A percentile compares a stretch with the other conserved stretches of the same genome.
These are phyloP conservation scores for Rhodosporidiobolus sp. DNA, from an alignment of 768 basidiomycete genomes.

Conservation along the genomic window DNA sequence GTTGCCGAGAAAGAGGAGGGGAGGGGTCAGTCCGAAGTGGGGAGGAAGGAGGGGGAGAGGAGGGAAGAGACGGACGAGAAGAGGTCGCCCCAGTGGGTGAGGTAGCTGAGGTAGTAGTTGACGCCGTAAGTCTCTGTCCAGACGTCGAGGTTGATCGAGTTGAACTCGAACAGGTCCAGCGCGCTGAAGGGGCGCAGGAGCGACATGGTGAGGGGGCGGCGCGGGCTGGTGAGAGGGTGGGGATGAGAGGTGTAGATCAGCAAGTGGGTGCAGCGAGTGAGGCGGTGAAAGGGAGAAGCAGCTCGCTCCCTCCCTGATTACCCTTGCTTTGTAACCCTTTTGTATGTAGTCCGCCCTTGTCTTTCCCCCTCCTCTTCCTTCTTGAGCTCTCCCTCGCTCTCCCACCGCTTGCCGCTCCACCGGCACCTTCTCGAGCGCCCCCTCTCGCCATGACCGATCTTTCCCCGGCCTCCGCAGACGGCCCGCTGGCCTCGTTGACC, in stretches of 20 bases:
- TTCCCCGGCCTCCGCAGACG: not conserved
- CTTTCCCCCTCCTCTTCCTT: not conserved
- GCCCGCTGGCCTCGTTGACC: too few relatives aligned
- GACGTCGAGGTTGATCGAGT: slow-evolving; percentile 70
- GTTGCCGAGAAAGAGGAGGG: not conserved
- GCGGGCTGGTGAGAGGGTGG: too few relatives aligned
- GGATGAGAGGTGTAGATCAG: too few relatives aligned
- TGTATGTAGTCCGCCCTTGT: too few relatives aligned
- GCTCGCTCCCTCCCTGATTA: too few relatives aligned
- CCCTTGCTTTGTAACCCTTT: too few relatives aligned
- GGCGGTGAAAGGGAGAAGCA: too few relatives aligned
- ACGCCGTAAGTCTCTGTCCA: slow-evolving; percentile 99
- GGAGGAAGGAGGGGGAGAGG: not conserved
- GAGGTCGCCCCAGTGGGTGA: slow-evolving; percentile 86
- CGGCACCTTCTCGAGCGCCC: not conserved
- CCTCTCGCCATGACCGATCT: not conserved
- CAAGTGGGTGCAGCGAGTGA: too few relatives aligned
- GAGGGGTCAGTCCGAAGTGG: not conserved
- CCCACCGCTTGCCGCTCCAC: too few relatives aligned
- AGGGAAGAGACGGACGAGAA: slow-evolving; percentile 53
- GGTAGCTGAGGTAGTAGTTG: slow-evolving; percentile 81
- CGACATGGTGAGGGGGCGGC: slow-evolving; percentile 31
- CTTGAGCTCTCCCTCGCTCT: too few relatives aligned
- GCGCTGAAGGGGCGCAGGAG: slow-evolving; percentile 43
- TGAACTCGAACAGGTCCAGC: slow-evolving; percentile 43